Evolutionary conservation across 164 flowering plant species (phyloP), one percentile per base, ranked within the genome.

Genomic region (Malania oleifera): DNA sequence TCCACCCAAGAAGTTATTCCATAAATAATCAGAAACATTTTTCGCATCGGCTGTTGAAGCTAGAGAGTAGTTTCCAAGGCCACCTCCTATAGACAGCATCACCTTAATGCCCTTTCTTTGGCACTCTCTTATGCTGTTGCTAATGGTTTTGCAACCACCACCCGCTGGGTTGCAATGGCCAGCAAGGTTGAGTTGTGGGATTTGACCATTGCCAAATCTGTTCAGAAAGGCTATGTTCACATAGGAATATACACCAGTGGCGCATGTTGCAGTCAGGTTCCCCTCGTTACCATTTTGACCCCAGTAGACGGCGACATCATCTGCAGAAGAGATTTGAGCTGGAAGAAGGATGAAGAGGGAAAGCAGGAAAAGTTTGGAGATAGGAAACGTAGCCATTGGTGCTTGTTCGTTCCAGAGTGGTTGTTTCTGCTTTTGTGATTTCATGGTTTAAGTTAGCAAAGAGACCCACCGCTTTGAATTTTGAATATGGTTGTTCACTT

Each of bases 211-310:
- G 56, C 67, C 67, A 22, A 64, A 64, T 10, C 56, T 37, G 28
- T 38, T 1, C 3, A 64, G 56, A 54, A 64, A 64, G 15, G 61
- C 67, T 26, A 64, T 57, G 61, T 64, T 64, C 13, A 64, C 67
- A 9, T 25, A 57, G 17, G 49, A 47, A 41, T 64, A 64, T 31
- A 56, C 57, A 4, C 56, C 56, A 12, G 67, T 64, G 27, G 19
- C 28, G 18, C 67, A 64, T 13, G 67, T 64, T 0, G 26, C 48
- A 0, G 61, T 46, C 14, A 64, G 34, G 18, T 56, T 37, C 15
- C 67, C 67, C 31, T 64, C 61, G 23, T 39, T 22, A 5, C 24
- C n/a, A 56, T 41, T 57, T 57, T 64, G 61, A 41, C 67, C 67
- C 67, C 67, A 64, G 35, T 64, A 64, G 40, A 50, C 40, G 29